Evolutionary conservation across 345 rosid genomes (phyloP).

Genomic region (Fremontodendron californicum): DNA sequence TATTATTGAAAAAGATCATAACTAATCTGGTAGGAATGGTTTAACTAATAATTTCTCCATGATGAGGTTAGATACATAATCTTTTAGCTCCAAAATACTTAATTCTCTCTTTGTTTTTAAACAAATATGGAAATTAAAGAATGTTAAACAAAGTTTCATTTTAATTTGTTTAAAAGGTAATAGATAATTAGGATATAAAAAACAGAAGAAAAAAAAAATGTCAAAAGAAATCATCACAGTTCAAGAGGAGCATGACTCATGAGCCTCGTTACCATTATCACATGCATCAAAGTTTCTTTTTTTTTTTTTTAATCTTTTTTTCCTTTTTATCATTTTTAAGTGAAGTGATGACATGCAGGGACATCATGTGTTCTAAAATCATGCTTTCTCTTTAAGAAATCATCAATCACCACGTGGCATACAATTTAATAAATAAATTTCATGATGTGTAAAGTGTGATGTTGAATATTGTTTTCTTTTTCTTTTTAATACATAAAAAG

Average conservation of each 20-base stretch:
- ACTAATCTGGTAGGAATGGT: no score
- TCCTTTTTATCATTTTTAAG: neutral
- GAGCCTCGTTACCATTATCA: neutral
- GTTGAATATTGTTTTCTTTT: neutral
- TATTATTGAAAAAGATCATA: no score
- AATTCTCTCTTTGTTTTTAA: neutral
- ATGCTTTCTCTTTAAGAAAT: conserved; percentile 1
- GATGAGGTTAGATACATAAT: neutral
- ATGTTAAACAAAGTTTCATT: neutral
- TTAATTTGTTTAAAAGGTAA: neutral
- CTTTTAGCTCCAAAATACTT: neutral
- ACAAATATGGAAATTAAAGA: neutral
- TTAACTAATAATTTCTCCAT: neutral
- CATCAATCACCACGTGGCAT: neutral
- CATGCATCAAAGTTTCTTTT: conserved; percentile 3
- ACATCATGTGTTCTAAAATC: neutral
- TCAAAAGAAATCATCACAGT: neutral
- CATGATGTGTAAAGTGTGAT: neutral
- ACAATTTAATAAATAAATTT: neutral
- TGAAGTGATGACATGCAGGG: neutral
- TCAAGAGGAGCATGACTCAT: neutral
- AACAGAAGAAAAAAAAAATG: neutral
- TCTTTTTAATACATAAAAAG: neutral
- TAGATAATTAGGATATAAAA: neutral
- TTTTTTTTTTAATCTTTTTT: neutral